These are phyloP conservation scores for Pseudocercospora fijiensis DNA, from an alignment of 2,329 filamentous ascomycete genomes.

Conservation along the genomic window DNA sequence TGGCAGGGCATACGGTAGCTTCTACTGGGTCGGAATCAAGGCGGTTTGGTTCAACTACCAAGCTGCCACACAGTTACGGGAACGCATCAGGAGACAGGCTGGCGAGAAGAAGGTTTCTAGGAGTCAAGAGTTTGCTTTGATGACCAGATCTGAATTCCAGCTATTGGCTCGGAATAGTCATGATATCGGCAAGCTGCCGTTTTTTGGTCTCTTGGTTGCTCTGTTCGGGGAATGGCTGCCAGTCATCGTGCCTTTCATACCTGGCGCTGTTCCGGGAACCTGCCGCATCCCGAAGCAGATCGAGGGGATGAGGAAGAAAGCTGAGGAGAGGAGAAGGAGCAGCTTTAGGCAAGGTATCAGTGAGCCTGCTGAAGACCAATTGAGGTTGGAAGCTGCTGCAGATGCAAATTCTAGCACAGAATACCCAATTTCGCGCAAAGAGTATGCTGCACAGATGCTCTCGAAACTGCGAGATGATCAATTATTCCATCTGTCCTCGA, in stretches of 20 bases:
- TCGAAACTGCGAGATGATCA: conserved; percentile 39
- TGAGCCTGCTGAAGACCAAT: conserved; percentile 61
- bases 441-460: conserved; percentile 20
- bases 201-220: conserved; percentile 73
- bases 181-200: conserved; percentile 74
- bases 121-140: conserved; percentile 15
- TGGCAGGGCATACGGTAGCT: conserved; percentile 73
- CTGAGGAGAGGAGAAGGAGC: conserved; percentile 53
- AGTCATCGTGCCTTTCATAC: conserved; percentile 69
- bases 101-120: neutral
- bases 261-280: conserved; percentile 71
- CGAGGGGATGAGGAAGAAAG: conserved; percentile 54
- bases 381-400: conserved; percentile 40
- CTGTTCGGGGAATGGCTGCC: conserved; percentile 86
- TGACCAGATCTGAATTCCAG: conserved; percentile 69
- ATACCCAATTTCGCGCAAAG: conserved; percentile 37
- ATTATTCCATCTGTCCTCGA: conserved; percentile 44
- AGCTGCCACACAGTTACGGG: conserved; percentile 46
- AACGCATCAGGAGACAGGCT: conserved; percentile 43
- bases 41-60: conserved; percentile 68
- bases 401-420: conserved; percentile 52
- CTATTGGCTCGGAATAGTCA: conserved; percentile 65
- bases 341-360: conserved; percentile 64
- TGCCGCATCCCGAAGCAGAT: conserved; percentile 81
- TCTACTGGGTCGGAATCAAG: conserved; percentile 84